Evolutionary conservation across 805 yeast species (phyloP).

Genomic region (Ogataea ganodermae): DNA sequence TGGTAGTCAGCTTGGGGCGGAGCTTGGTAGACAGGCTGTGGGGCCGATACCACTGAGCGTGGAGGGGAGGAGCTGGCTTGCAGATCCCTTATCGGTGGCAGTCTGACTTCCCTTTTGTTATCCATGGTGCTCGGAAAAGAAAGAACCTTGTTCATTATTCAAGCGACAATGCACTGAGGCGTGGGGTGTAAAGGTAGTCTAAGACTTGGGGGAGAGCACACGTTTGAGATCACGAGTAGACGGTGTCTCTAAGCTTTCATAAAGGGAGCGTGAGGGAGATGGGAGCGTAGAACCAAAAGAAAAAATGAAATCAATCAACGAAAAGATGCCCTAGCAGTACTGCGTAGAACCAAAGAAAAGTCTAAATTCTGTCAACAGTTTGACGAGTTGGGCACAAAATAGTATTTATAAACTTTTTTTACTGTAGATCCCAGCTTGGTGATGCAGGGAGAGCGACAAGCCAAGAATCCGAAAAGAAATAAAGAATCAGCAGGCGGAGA

Average conservation of each 20-base stretch:
- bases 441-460: conserved; percentile 53
- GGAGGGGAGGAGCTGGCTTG: conserved; percentile 10
- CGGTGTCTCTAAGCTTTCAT: no score
- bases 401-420: conserved; percentile 76
- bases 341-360: neutral
- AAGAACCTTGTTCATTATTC: conserved; percentile 55
- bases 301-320: neutral
- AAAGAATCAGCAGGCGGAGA: conserved; percentile 69
- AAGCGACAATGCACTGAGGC: neutral
- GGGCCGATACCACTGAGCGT: neutral
- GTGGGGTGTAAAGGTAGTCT: neutral
- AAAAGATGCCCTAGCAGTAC: neutral
- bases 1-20: neutral
- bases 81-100: conserved; percentile 21
- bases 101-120: conserved; percentile 15
- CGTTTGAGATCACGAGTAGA: neutral
- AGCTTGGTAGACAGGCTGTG: neutral
- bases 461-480: conserved; percentile 73
- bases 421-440: conserved; percentile 70
- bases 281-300: no score
- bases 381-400: conserved; percentile 48
- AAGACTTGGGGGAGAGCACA: neutral
- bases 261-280: no score
- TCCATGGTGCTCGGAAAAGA: conserved; percentile 18
- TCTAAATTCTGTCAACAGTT: neutral